These are phyloP conservation scores for Mycosphaerelloides madeirae DNA, from an alignment of 2,329 filamentous ascomycete genomes.

Conservation along the genomic window DNA sequence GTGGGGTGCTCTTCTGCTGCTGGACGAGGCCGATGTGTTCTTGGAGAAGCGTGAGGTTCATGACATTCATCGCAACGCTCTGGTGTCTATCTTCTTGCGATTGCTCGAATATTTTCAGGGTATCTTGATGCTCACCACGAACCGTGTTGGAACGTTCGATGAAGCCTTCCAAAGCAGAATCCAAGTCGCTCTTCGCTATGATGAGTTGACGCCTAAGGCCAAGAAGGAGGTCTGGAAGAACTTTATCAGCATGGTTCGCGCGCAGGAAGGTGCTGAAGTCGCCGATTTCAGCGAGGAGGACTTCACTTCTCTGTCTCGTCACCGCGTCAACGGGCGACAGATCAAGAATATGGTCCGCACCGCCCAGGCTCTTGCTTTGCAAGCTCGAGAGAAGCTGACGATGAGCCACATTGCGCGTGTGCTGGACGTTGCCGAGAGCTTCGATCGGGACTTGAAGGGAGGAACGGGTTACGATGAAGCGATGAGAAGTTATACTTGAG, in stretches of 20 bases:
- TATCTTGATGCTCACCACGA: conserved; percentile 84
- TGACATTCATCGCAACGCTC: conserved; percentile 77
- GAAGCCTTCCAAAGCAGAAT: conserved; percentile 86
- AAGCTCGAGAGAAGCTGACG: conserved; percentile 64
- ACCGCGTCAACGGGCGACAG: conserved; percentile 65
- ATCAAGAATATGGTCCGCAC: conserved; percentile 87
- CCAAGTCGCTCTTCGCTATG: conserved; percentile 78
- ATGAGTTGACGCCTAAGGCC: conserved; percentile 65
- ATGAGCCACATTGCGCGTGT: conserved; percentile 79
- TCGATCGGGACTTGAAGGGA: conserved; percentile 77
- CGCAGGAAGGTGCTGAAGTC: conserved; percentile 57
- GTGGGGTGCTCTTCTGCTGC: conserved; percentile 78
- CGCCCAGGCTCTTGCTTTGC: conserved; percentile 75
- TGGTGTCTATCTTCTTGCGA: conserved; percentile 82
- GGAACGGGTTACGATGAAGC: conserved; percentile 76
- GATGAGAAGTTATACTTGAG: conserved; percentile 68
- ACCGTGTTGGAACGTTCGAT: conserved; percentile 82
- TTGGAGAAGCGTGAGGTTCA: conserved; percentile 77
- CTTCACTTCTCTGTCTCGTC: conserved; percentile 60
- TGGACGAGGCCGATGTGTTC: conserved; percentile 83
- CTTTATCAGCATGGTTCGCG: conserved; percentile 69
- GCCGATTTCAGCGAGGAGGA: conserved; percentile 64
- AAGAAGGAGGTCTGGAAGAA: conserved; percentile 78
- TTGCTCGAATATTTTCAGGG: conserved; percentile 89
- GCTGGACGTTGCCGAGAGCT: conserved; percentile 76